Base-by-base conservation (phyloP, 2,329 filamentous ascomycete genomes). In the Colletotrichum brevisporum region DNA sequence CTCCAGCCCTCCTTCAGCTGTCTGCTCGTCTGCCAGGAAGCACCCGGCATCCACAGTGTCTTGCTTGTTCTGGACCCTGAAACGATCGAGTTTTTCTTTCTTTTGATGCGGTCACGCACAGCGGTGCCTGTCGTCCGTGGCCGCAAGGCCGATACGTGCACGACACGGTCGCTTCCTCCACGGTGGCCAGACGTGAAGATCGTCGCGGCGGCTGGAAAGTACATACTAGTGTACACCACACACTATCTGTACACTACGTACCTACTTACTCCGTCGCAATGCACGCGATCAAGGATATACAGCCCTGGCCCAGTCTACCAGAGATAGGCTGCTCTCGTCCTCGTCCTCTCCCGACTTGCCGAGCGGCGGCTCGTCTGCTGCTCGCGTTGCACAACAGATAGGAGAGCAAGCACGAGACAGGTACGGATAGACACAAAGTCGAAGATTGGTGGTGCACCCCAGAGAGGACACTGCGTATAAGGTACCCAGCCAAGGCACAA, bases 11-110 rank as follows among this genome's bases (percentile, higher is more conserved):
- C 59, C 64, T 57, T 45, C 41, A 69, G 55, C 55, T 67, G 62
- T 66, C 55, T 36, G 62, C 18, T 56, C 18, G 36, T 54, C 55
- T 60, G 55, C 51, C 36, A 61, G 67, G 55, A 66, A 66, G 56
- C 66, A 63, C 62, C 67, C 51, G 16, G 51, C 63, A 66, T 54
- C 62, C 66, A 61, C 62, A 16, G 51, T 56, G 55, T 56, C 63
- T 69, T 60, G 66, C 67, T 69, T 56, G 63, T 66, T 69, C 67
- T 61, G 56, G 51, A 69, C 67, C 67, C 62, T 69, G 67, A 67
- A 69, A 69, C 67, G 50, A 69, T 69, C 67, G 67, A 61, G 56
- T 65, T 59, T 45, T 43, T 31, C 24, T 60, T 60, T 36, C 63
- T 69, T 67, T 64, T 67, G 56, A 39, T 61, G 55, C 55, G 54